Evolutionary conservation across 495 filamentous ascomycete species (phyloP).

Genomic region (Talaromyces ruber): DNA sequence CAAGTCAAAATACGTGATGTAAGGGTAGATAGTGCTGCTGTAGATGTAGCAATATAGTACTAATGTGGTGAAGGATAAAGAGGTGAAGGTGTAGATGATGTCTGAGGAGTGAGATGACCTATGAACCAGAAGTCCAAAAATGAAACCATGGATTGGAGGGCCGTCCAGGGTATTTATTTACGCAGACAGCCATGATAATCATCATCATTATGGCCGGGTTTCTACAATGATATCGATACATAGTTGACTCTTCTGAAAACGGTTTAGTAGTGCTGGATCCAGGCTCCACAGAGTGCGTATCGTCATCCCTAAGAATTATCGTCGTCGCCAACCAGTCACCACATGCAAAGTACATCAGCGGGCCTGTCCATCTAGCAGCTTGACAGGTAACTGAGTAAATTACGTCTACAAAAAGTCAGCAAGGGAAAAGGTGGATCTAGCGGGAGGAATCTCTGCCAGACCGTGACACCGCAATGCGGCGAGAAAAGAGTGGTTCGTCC

Average conservation of each 20-base stretch:
- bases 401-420: conserved; percentile 3
- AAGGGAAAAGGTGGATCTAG: conserved; percentile 6
- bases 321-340: conserved; percentile 17
- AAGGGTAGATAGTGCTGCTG: not conserved
- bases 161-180: not conserved
- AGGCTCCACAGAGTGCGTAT: conserved; percentile 1
- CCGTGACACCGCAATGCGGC: not conserved
- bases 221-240: not conserved
- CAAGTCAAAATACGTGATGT: not conserved
- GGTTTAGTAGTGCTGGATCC: not conserved
- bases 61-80: not conserved
- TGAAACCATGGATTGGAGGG: not conserved
- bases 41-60: not conserved
- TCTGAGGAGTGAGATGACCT: not conserved
- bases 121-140: not conserved
- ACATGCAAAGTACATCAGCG: not conserved
- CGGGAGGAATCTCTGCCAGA: conserved; percentile 2
- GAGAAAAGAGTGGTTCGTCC: not conserved
- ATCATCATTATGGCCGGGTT: not conserved
- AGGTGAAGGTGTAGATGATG: not conserved
- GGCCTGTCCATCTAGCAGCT: not conserved
- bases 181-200: not conserved
- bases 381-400: not conserved
- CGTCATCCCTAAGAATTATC: conserved; percentile 35
- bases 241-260: not conserved